Evolutionary conservation across 345 rosid species (phyloP).

Genomic region (Lumnitzera littorea): DNA sequence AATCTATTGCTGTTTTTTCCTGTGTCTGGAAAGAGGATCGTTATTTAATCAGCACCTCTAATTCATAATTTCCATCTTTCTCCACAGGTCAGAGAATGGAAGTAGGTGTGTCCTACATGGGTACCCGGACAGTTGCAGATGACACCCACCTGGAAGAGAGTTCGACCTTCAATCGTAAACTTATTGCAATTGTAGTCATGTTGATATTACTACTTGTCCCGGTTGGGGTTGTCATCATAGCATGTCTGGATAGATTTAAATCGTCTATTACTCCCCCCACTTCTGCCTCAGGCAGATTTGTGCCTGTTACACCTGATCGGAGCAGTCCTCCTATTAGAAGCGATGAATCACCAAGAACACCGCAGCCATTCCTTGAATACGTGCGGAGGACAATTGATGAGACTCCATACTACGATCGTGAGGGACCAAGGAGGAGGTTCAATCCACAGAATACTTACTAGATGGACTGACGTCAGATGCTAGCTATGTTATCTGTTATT

Average conservation of each 20-base stretch:
- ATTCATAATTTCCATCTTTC: not conserved
- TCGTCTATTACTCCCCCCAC: slow-evolving; percentile 20
- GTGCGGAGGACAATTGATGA: slow-evolving; percentile 80
- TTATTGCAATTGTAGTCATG: not conserved
- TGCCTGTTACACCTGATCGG: slow-evolving; percentile 48
- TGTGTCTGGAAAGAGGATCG: no score
- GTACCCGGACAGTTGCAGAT: no score
- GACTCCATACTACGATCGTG: slow-evolving; percentile 75
- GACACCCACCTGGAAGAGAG: no score
- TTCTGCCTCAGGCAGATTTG: slow-evolving; percentile 13
- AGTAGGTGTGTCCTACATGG: slow-evolving; percentile 32
- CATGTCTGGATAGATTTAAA: slow-evolving; percentile 14
- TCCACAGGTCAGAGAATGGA: slow-evolving; percentile 66
- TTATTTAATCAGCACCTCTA: not conserved
- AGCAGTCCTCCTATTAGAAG: slow-evolving; percentile 27
- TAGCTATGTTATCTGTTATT: no score
- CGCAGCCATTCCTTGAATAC: slow-evolving; percentile 78
- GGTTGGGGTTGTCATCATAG: slow-evolving; percentile 12
- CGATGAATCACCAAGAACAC: slow-evolving; percentile 76
- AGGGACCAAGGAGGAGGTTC: slow-evolving; percentile 57
- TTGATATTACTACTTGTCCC: slow-evolving; percentile 11
- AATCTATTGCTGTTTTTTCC: not conserved
- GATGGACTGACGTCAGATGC: slow-evolving; percentile 1
- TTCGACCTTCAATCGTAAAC: no score
- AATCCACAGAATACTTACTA: slow-evolving; percentile 78